These are phyloP conservation scores for Phaffomyces thermotolerans DNA, from an alignment of 805 yeast genomes.

Conservation along the genomic window DNA sequence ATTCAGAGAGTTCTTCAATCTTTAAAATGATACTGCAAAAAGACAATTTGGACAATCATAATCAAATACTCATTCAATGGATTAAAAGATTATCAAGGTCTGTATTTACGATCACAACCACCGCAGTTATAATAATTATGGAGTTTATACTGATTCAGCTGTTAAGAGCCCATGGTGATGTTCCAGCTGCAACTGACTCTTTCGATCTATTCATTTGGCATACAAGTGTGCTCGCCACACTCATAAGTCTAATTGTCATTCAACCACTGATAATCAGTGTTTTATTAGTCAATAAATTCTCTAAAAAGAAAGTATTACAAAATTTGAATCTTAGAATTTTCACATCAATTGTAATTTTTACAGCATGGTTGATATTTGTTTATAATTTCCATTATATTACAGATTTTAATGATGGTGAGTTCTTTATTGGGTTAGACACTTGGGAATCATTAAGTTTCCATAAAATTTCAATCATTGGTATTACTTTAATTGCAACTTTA, in stretches of 20 bases:
- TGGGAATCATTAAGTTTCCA: slow-evolving; percentile 12
- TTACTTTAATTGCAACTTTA: slow-evolving; percentile 20
- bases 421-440: slow-evolving; percentile 4
- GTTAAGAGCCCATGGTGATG: slow-evolving; percentile 5
- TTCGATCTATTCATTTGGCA: slow-evolving; percentile 9
- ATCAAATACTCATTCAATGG: background rate
- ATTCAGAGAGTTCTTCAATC: slow-evolving; percentile 6
- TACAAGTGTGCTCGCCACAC: slow-evolving; percentile 2
- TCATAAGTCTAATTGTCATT: slow-evolving; percentile 11
- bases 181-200: slow-evolving; percentile 3
- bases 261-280: slow-evolving; percentile 16
- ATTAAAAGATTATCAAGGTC: slow-evolving; percentile 12
- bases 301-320: slow-evolving; percentile 8
- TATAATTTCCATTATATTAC: slow-evolving; percentile 16
- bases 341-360: slow-evolving; percentile 1
- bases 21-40: slow-evolving; percentile 6
- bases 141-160: slow-evolving; percentile 21
- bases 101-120: slow-evolving; percentile 15
- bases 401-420: slow-evolving; percentile 12
- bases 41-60: slow-evolving; percentile 1
- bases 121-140: slow-evolving; percentile 14
- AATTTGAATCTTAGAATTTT: slow-evolving; percentile 6
- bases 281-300: slow-evolving; percentile 17
- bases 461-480: slow-evolving; percentile 21
- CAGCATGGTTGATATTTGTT: slow-evolving; percentile 16